phyloP scores from a whole-genome alignment of 495 filamentous ascomycete species.

The Lentithecium fluviatile region DNA sequence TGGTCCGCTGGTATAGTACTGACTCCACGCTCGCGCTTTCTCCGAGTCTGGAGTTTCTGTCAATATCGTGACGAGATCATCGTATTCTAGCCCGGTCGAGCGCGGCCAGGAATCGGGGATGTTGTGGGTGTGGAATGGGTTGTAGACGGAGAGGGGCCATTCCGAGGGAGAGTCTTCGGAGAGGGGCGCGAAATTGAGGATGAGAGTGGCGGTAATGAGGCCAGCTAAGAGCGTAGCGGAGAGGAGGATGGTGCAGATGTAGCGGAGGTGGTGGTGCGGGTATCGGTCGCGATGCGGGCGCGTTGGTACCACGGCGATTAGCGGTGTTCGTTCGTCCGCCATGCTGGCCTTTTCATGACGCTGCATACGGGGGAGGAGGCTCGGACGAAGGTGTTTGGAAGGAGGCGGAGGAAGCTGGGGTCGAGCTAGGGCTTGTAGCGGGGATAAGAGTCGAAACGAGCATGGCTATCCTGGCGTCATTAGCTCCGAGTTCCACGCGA shows the following conservation, averaged over 20 bases:
- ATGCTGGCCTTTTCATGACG: slow-evolving; percentile 42
- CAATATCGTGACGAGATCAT: slow-evolving; percentile 69
- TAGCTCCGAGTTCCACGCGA: too few species aligned
- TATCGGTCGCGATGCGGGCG: slow-evolving; percentile 58
- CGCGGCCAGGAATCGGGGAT: slow-evolving; percentile 43
- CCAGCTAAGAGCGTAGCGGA: slow-evolving; percentile 56
- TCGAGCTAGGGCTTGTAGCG: too few species aligned
- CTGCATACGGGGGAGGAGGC: too few species aligned
- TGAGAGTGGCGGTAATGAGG: slow-evolving; percentile 61
- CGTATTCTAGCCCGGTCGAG: slow-evolving; percentile 51
- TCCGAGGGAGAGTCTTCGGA: slow-evolving; percentile 17
- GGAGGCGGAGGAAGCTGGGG: too few species aligned
- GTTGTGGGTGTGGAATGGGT: slow-evolving; percentile 47
- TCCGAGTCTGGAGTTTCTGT: slow-evolving; percentile 66
- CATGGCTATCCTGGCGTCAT: too few species aligned
- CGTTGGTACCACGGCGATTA: slow-evolving; percentile 59
- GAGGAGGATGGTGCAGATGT: slow-evolving; percentile 68
- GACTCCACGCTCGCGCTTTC: slow-evolving; percentile 76
- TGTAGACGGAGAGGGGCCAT: slow-evolving; percentile 42
- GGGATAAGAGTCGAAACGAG: not conserved
- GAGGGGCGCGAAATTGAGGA: slow-evolving; percentile 45
- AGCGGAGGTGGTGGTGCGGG: slow-evolving; percentile 65
- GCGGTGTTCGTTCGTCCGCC: slow-evolving; percentile 60
- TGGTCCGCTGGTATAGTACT: slow-evolving; percentile 84
- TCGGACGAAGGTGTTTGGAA: too few species aligned